Evolutionary conservation across 352 stramenopile genomes (phyloP), one percentile per base, ranked within the genome.

Genomic region (Pythium brassicae): DNA sequence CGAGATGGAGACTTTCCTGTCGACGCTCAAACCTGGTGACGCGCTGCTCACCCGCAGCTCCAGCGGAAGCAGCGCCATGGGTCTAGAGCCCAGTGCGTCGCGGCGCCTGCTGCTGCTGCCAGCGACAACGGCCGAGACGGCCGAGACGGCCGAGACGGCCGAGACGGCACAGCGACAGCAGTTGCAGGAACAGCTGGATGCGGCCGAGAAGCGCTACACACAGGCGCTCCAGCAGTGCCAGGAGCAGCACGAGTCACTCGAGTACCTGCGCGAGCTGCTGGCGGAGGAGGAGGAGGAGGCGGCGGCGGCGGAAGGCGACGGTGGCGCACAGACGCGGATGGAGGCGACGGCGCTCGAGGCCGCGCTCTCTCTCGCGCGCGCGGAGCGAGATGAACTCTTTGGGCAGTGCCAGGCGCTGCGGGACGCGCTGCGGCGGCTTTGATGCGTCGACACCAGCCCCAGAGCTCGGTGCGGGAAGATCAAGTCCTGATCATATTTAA

Each of bases 221-320:
- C 73, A 89, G 49, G 80, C 86, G 47, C 52, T 92, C 46, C 70
- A 74, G n/a, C 76, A 88, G 54, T 66, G 83, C 55, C 66, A 87
- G 54, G 74, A 86, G 55, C 77, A 87, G 50, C 73, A 71, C 15
- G 72, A 87, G 48, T 78, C 69, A 17, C 75, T 79, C 48, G 77
- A 85, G 46, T 87, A 86, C 47, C 68, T 76, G 51, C 72, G 71
- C 43, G 76, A 87, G 56, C 62, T 84, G 54, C 57, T 87, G 19
- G 61, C 60, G n/a, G 68, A 87, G 35, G 73, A 84, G 43, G 67
- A 77, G 45, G 74, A 72, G 26, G 63, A 1, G 10, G 22, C 22
- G 22, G 19, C 48, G 7, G 25, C 11, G n/a, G 34, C 8, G 3
- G 42, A 26, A 47, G 42, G 42, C 20, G 42, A 47, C 10, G n/a